A percentile compares a stretch with the other conserved stretches of the same genome.
Conservation (phyloP, 805 yeast species). For the Kodamaea sagamina region DNA sequence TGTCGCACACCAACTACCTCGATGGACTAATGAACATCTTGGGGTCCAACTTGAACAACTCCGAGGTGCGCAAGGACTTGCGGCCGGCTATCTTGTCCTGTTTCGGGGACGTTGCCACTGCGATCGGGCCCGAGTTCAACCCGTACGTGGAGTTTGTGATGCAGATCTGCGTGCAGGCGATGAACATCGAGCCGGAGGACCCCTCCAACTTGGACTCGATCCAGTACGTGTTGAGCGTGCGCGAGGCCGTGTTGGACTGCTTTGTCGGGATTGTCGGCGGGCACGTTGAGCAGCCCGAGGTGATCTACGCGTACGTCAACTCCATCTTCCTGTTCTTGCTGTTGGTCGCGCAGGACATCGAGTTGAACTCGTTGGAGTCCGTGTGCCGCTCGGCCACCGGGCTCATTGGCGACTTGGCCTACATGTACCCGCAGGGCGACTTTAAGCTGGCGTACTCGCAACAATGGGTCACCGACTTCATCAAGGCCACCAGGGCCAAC, state of each 20-base stretch:
- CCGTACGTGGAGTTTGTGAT: conserved; percentile 80
- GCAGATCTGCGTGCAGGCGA: conserved; percentile 71
- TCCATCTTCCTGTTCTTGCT: conserved; percentile 72
- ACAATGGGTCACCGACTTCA: conserved; percentile 78
- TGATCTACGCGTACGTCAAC: conserved; percentile 63
- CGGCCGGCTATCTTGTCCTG: conserved; percentile 88
- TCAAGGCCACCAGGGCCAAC: conserved; percentile 70
- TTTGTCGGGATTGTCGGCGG: conserved; percentile 96
- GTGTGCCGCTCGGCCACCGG: conserved; percentile 87
- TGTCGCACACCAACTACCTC: conserved; percentile 55
- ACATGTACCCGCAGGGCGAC: conserved; percentile 79
- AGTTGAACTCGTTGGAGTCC: conserved; percentile 62
- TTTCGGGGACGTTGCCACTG: conserved; percentile 93
- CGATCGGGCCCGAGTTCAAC: conserved; percentile 74
- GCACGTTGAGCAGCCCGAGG: conserved; percentile 65
- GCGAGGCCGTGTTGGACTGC: conserved; percentile 91
- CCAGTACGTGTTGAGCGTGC: conserved; percentile 70
- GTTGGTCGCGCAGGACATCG: conserved; percentile 57
- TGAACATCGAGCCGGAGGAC: conserved; percentile 63
- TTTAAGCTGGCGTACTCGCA: conserved; percentile 65
- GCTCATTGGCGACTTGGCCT: conserved; percentile 86
- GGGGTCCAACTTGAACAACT: conserved; percentile 68
- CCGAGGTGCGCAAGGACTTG: conserved; percentile 72
- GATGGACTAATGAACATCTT: conserved; percentile 81
- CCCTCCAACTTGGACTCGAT: conserved; percentile 63